Conservation (phyloP, 2,329 filamentous ascomycete genomes). For the Blastomyces emzantsi region DNA sequence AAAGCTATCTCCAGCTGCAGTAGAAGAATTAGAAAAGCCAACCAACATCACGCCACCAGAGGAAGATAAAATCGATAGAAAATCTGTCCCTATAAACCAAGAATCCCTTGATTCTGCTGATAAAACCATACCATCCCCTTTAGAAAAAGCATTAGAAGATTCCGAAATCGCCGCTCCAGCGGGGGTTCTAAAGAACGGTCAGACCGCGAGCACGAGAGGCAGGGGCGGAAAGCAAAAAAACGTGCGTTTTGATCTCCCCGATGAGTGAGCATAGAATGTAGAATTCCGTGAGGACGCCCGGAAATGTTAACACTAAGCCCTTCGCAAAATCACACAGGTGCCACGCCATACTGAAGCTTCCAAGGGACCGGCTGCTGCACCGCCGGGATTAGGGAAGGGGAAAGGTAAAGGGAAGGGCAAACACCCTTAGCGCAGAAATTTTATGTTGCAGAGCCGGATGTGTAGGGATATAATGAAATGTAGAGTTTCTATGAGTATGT, state of each 20-base stretch:
- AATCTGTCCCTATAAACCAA: not conserved
- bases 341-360: not conserved
- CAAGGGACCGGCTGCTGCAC: not conserved
- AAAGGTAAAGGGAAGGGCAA: slow-evolving; percentile 6
- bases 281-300: not conserved
- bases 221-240: slow-evolving; percentile 9
- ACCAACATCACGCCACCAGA: not conserved
- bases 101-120: not conserved
- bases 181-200: not conserved
- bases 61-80: not conserved
- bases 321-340: not conserved
- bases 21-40: not conserved
- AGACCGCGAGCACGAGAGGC: not conserved
- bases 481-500: not conserved
- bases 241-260: slow-evolving; percentile 13
- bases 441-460: not conserved
- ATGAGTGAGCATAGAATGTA: slow-evolving; percentile 3
- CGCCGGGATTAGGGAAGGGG: not conserved
- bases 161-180: not conserved
- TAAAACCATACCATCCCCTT: not conserved
- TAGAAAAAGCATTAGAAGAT: no score
- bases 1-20: not conserved
- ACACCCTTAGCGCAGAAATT: not conserved
- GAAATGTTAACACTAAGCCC: slow-evolving; percentile 1
- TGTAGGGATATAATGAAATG: not conserved